Evolutionary conservation across 2,329 filamentous ascomycete species (phyloP), one percentile per base, ranked within the genome.

Genomic region (Grosmannia huntii): DNA sequence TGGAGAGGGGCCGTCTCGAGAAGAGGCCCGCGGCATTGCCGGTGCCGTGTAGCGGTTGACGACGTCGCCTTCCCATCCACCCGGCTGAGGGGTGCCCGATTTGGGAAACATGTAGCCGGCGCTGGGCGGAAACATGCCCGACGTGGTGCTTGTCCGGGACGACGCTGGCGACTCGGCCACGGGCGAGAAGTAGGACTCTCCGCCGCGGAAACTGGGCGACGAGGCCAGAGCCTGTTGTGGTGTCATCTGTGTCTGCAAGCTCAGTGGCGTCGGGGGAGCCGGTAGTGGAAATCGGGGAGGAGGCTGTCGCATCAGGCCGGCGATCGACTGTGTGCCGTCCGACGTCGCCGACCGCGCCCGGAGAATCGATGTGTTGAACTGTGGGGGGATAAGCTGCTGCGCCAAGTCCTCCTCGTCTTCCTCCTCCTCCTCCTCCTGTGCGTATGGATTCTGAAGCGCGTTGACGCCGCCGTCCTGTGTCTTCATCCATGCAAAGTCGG

Each of bases 111-210:
- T 83, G 62, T 79, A 82, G 23, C 71, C 69, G 4, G 71, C 69
- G n/a, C 72, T 71, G 1, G 70, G 67, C 1, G 71, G 68, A 66
- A 90, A 95, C 68, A 90, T 85, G 52, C 84, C 83, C 48, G 88
- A 90, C 5, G 88, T 80, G 1, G 83, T 83, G 68, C 87, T 91
- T 9, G 87, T 86, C 55, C 89, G 80, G 27, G 86, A 86, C 16
- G 86, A 89, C 50, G 84, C 83, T 11, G 89, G 88, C 0, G 88
- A 90, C 57, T 96, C 91, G 38, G 79, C 81, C 2, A 86, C 80
- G 0, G 94, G 94, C 0, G 92, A 97, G 71, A 99, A 99, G 72
- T 96, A 97, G 4, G 91, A 96, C 60, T 90, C 89, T n/a, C 77
- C 81, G 41, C 75, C 76, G 56, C 81, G 78, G 23, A 81, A 76